Evolutionary conservation across 441 rosid species (phyloP).

Genomic region (Gossypium lobatum): DNA sequence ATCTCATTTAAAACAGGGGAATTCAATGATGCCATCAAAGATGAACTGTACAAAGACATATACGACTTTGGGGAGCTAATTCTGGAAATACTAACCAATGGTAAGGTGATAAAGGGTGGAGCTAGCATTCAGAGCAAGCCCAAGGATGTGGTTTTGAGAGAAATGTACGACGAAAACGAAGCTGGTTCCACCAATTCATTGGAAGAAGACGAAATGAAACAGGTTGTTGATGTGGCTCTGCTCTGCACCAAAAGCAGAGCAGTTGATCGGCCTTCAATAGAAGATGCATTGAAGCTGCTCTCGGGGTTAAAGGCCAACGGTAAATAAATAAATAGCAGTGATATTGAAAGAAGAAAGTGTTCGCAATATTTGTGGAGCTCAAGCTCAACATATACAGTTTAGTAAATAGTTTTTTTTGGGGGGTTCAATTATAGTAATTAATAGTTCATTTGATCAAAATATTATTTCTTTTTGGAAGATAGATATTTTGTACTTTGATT

Average conservation of each 20-base stretch:
- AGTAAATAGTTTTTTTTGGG: background rate
- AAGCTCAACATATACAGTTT: background rate
- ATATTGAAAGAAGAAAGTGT: background rate
- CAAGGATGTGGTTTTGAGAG: conserved; percentile 52
- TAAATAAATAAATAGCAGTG: conserved; percentile 20
- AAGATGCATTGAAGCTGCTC: conserved; percentile 62
- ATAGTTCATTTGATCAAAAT: background rate
- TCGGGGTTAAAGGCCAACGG: conserved; percentile 31
- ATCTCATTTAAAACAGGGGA: conserved; percentile 33
- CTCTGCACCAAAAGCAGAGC: conserved; percentile 56
- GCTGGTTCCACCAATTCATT: conserved; percentile 24
- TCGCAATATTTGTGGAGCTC: background rate
- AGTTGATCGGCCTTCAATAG: conserved; percentile 52
- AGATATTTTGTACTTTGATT: background rate
- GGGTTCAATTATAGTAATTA: background rate
- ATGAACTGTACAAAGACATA: conserved; percentile 47
- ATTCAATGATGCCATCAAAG: conserved; percentile 30
- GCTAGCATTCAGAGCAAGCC: conserved; percentile 43
- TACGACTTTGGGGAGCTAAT: conserved; percentile 74
- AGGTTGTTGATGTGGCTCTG: conserved; percentile 63
- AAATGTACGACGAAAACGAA: conserved; percentile 49
- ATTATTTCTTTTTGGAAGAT: background rate
- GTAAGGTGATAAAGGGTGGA: conserved; percentile 42
- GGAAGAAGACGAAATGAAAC: conserved; percentile 43
- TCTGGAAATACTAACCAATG: conserved; percentile 63